Base-by-base conservation (phyloP, 2,329 filamentous ascomycete genomes). In the Torrubiella hemipterigena region DNA sequence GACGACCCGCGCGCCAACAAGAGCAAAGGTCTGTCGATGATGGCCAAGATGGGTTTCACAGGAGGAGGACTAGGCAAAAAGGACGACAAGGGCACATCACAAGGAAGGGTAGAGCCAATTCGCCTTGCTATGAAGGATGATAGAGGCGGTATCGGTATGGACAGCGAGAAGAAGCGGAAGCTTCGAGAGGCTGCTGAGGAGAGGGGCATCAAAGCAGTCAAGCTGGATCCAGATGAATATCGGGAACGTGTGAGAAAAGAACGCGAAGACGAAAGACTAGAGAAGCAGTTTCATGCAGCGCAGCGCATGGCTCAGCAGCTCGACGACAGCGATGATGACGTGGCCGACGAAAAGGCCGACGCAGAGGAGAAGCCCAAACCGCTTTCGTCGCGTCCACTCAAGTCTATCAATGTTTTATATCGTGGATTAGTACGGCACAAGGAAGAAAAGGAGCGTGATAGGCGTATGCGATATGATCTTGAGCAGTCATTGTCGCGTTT, bases 21-120 rank as follows among this genome's bases (percentile, higher is more conserved):
- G 44, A 93, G 78, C 59, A 96, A 95, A 51, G 91, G 89, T 2
- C 74, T 93, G 38, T 76, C 83, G 41, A 95, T 98, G 85, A 94
- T 98, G 87, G 80, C 84, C 15, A 89, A 84, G 55, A 83, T 98
- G 67, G 91, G 91, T 1, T 98, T 93, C 60, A 79, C 75, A 35
- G 86, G 87, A 16, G 75, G 73, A 21, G 69, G 76, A 0, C 62
- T 96, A 4, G 91, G 91, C 2, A 58, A 54, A 33, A 51, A 51
- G 39, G 74, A 70, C 43, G 61, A 65, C n/a, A 58, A 58, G 7
- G 55, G 58, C 17, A 38, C 49, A n/a, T 46, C 44, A 10, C 28
- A 37, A 45, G 52, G 42, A 7, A 40, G 51, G 17, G 43, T 72
- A 3, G 83, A 93, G 51, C 91, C 91, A 1, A 73, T 98, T 35